Conservation (phyloP, 441 rosid genomes). For the Gossypium aridum region DNA sequence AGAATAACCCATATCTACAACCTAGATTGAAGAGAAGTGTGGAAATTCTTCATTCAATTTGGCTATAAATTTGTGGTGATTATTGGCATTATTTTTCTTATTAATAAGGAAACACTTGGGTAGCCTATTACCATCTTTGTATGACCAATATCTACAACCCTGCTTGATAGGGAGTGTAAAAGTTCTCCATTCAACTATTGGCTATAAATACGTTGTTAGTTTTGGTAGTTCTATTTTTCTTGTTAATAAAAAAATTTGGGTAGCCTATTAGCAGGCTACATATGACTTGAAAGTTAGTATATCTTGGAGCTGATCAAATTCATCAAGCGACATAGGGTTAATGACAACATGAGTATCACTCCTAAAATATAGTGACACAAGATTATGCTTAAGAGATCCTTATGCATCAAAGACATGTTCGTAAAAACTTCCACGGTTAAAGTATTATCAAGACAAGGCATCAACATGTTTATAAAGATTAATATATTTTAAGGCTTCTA, state of each 20-base stretch:
- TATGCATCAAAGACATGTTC: too few species aligned
- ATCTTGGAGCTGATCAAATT: neutral
- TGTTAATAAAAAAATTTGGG: neutral
- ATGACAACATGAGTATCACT: too few species aligned
- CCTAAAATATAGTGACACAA: too few species aligned
- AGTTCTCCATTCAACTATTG: neutral
- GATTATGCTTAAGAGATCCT: too few species aligned
- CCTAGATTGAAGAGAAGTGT: too few species aligned
- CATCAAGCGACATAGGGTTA: neutral
- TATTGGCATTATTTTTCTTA: neutral
- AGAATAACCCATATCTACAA: too few species aligned
- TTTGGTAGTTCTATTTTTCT: neutral
- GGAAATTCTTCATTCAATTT: too few species aligned
- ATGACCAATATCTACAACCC: neutral
- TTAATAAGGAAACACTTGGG: neutral
- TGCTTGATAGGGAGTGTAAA: neutral
- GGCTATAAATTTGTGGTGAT: too few species aligned
- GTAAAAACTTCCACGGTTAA: too few species aligned
- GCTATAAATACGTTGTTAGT: neutral
- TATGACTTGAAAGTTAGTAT: neutral
- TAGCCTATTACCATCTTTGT: neutral
- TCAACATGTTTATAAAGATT: too few species aligned
- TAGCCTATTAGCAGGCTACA: neutral
- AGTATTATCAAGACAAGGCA: too few species aligned
- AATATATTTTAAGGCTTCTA: too few species aligned